Percentiles rank a stretch among this genome's conserved stretches.
Evolutionary conservation across 2,329 filamentous ascomycete genomes (phyloP).

Genomic region (Bipolaris victoriae): DNA sequence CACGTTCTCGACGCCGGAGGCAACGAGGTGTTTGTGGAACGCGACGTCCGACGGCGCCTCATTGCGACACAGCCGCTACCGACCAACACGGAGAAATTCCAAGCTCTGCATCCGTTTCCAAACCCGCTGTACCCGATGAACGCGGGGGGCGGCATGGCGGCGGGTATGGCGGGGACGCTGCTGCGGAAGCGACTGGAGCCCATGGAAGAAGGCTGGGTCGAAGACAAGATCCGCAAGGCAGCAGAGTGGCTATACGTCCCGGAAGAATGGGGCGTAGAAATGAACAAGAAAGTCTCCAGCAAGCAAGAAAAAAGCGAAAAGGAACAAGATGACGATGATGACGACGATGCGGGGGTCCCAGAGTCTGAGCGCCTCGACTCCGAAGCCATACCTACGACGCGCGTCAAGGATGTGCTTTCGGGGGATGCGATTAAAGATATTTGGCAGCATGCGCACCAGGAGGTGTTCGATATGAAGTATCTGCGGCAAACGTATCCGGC

Average conservation of each 20-base stretch:
- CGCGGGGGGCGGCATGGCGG: constrained; percentile 18
- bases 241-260: constrained; percentile 40
- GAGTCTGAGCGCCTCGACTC: constrained; percentile 17
- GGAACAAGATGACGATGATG: constrained; percentile 18
- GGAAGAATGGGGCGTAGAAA: constrained; percentile 37
- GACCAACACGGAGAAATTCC: constrained; percentile 21
- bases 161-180: constrained; percentile 29
- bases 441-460: constrained; percentile 30
- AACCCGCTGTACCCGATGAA: constrained; percentile 31
- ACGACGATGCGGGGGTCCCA: constrained; percentile 15
- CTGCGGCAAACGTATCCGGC: constrained; percentile 13
- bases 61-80: constrained; percentile 13
- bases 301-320: constrained; percentile 14
- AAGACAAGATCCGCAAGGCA: constrained; percentile 36
- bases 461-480: constrained; percentile 28
- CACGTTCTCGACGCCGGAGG: constrained; percentile 12
- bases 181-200: constrained; percentile 37
- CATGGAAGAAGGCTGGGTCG: constrained; percentile 39
- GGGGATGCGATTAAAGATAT: constrained; percentile 29
- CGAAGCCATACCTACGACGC: constrained; percentile 21
- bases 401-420: constrained; percentile 25
- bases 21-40: constrained; percentile 13
- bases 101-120: constrained; percentile 33
- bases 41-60: constrained; percentile 13
- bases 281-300: constrained; percentile 11